phyloP scores from a whole-genome alignment of 768 basidiomycete species.

The Auricularia auricula-judae region DNA sequence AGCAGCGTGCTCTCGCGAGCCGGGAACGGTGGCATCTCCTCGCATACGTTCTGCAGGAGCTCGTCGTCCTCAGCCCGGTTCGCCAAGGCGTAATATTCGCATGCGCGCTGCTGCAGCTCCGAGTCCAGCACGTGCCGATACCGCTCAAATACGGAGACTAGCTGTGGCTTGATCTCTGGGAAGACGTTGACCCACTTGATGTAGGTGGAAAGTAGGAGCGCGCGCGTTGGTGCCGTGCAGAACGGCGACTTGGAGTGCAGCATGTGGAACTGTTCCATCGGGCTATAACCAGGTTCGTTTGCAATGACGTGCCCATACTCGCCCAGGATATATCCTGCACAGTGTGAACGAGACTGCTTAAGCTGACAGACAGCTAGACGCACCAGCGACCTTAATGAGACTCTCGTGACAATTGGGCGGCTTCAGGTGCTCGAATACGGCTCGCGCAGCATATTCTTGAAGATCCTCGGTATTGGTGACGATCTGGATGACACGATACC shows the following conservation, averaged over 20 bases:
- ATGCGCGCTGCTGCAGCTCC: slow-evolving; percentile 95
- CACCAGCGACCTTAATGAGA: slow-evolving; percentile 91
- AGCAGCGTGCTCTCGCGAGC: slow-evolving; percentile 86
- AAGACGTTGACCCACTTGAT: slow-evolving; percentile 99
- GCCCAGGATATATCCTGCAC: slow-evolving; percentile 82
- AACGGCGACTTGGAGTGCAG: slow-evolving; percentile 93
- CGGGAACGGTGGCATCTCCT: slow-evolving; percentile 99
- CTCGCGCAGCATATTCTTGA: slow-evolving; percentile 90
- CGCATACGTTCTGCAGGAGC: slow-evolving; percentile 86
- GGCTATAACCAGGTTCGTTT: slow-evolving; percentile 87
- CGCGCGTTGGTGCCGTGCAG: slow-evolving; percentile 83
- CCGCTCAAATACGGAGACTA: slow-evolving; percentile 90
- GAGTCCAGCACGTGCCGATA: slow-evolving; percentile 96
- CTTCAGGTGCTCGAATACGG: slow-evolving; percentile 81
- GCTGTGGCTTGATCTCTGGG: slow-evolving; percentile 92
- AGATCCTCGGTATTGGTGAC: slow-evolving; percentile 97
- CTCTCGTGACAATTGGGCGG: slow-evolving; percentile 83
- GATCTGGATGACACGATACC: slow-evolving; percentile 98
- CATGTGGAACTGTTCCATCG: slow-evolving; percentile 86
- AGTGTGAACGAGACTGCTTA: neutral
- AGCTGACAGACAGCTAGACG: slow-evolving; percentile 11
- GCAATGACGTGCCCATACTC: slow-evolving; percentile 98
- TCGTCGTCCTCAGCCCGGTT: slow-evolving; percentile 82
- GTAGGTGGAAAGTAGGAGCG: slow-evolving; percentile 90
- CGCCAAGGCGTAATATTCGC: slow-evolving; percentile 90